phyloP scores from a whole-genome alignment of 1,139 yeast genomes.

The Suhomyces terraborum region DNA sequence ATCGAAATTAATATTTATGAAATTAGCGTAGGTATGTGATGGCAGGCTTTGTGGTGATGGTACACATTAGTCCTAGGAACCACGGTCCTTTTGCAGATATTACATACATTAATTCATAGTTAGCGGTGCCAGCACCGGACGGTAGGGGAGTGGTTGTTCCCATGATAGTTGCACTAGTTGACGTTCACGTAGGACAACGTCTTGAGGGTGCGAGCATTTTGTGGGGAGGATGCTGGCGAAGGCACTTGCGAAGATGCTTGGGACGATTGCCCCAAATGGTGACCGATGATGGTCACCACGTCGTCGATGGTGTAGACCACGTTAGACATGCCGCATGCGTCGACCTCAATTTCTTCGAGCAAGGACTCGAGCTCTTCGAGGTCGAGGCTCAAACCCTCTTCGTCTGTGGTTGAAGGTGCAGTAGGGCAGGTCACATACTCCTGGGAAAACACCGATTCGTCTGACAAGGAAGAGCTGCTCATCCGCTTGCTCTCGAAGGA shows the following conservation, averaged over 20 bases:
- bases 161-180: not conserved
- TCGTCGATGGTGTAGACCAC: conserved; percentile 26
- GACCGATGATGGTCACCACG: conserved; percentile 26
- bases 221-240: too few relatives aligned
- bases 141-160: not conserved
- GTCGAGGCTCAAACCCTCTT: conserved; percentile 19
- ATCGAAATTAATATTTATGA: too few relatives aligned
- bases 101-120: not conserved
- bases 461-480: conserved; percentile 17
- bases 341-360: conserved; percentile 23
- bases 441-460: conserved; percentile 26
- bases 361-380: conserved; percentile 23
- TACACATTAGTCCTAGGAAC: not conserved
- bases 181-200: conserved; percentile 13
- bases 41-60: not conserved
- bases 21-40: too few relatives aligned
- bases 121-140: conserved; percentile 4
- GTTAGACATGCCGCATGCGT: conserved; percentile 20
- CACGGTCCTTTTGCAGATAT: not conserved
- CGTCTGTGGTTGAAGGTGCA: conserved; percentile 9
- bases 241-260: not conserved
- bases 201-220: conserved; percentile 13
- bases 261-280: conserved; percentile 15
- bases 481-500: conserved; percentile 17
- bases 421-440: conserved; percentile 7